Evolutionary conservation across 2,329 filamentous ascomycete genomes (phyloP).

Genomic region (Dryadomyces quercus-mongolicae): DNA sequence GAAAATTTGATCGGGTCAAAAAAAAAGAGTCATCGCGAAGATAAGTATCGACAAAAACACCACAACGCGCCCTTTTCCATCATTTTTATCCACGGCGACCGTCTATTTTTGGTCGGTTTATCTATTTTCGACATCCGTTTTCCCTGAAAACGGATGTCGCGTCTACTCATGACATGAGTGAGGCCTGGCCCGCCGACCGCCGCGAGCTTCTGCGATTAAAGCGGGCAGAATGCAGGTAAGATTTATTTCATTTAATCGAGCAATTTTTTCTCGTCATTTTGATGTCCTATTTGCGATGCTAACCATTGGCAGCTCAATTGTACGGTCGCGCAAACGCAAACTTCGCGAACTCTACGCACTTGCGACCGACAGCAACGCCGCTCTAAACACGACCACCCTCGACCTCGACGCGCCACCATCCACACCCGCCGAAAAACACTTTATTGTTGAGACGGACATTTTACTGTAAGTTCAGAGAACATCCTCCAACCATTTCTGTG

Average conservation of each 20-base stretch:
- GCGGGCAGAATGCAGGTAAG: slow-evolving; percentile 50
- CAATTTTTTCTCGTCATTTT: slow-evolving; percentile 35
- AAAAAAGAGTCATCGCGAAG: slow-evolving; percentile 10
- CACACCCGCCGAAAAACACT: slow-evolving; percentile 40
- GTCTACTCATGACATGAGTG: slow-evolving; percentile 57
- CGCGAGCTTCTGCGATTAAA: slow-evolving; percentile 54
- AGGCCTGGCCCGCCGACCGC: slow-evolving; percentile 55
- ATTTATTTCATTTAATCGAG: slow-evolving; percentile 29
- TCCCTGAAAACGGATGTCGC: slow-evolving; percentile 57
- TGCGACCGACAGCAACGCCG: slow-evolving; percentile 56
- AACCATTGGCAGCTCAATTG: slow-evolving; percentile 48
- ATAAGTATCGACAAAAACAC: slow-evolving; percentile 18
- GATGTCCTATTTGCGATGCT: slow-evolving; percentile 32
- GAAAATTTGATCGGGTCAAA: slow-evolving; percentile 14
- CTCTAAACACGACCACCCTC: slow-evolving; percentile 46
- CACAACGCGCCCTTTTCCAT: slow-evolving; percentile 25
- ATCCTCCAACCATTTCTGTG: slow-evolving; percentile 8
- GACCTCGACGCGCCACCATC: slow-evolving; percentile 43
- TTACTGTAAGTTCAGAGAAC: slow-evolving; percentile 38
- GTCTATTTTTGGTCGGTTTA: slow-evolving; percentile 23
- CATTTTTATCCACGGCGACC: slow-evolving; percentile 16
- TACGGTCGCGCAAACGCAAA: slow-evolving; percentile 81
- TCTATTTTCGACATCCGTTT: slow-evolving; percentile 40
- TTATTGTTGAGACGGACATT: slow-evolving; percentile 45
- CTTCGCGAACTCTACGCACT: slow-evolving; percentile 74